phyloP scores from a whole-genome alignment of 2,329 filamentous ascomycete genomes.

The Botrytis porri region DNA sequence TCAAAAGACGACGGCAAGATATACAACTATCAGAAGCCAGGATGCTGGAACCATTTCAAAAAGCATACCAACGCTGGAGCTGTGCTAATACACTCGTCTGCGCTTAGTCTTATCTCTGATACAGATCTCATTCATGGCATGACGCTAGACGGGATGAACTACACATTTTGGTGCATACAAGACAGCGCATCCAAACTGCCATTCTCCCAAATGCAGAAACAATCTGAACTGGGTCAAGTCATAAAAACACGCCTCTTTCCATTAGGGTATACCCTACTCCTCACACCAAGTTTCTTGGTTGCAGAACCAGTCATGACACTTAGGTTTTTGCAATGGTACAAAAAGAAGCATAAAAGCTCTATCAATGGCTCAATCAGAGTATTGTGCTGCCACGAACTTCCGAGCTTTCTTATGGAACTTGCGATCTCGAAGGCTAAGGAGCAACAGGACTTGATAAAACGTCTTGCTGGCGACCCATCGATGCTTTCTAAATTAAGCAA shows the following conservation, averaged over 20 bases:
- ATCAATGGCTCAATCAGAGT: constrained; percentile 25
- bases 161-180: constrained; percentile 33
- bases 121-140: constrained; percentile 25
- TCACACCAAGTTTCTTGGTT: constrained; percentile 51
- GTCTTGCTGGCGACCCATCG: constrained; percentile 27
- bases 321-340: constrained; percentile 45
- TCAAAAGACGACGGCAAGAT: constrained; percentile 44
- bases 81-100: constrained; percentile 35
- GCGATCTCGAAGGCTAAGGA: constrained; percentile 34
- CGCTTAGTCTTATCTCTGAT: constrained; percentile 24
- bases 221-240: constrained; percentile 38
- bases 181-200: constrained; percentile 28
- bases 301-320: constrained; percentile 44
- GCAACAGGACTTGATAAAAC: constrained; percentile 27
- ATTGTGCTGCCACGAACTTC: constrained; percentile 30
- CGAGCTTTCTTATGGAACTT: constrained; percentile 35
- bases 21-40: constrained; percentile 42
- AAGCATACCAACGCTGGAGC: constrained; percentile 27
- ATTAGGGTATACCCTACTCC: constrained; percentile 44
- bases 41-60: constrained; percentile 49
- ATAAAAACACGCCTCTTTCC: constrained; percentile 46
- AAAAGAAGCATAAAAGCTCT: constrained; percentile 22
- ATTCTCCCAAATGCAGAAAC: constrained; percentile 27
- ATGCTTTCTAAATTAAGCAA: constrained; percentile 30
- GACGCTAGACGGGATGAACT: constrained; percentile 9